Conservation (phyloP, 768 basidiomycete genomes). For the Podaxis sp. region DNA sequence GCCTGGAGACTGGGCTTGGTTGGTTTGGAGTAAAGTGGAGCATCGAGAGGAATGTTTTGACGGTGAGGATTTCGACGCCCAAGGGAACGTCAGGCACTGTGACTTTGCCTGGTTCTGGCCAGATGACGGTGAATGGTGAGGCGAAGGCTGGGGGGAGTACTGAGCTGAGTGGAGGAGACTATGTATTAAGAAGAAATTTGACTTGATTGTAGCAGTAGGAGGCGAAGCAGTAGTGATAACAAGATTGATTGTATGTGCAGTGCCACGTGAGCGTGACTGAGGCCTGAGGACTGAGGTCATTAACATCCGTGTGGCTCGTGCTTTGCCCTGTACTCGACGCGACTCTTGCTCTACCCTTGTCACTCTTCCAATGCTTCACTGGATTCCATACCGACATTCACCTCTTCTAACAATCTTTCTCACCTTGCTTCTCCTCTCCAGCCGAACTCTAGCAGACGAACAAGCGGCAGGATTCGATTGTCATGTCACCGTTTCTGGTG, state of each 20-base stretch:
- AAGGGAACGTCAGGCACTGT: constrained; percentile 11
- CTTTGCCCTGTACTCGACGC: not conserved
- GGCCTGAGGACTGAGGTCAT: constrained; percentile 6
- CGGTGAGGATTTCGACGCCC: not conserved
- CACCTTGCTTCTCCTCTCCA: constrained; percentile 18
- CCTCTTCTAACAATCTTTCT: constrained; percentile 16
- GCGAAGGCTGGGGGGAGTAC: not conserved
- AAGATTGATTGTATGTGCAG: not conserved
- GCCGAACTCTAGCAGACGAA: constrained; percentile 34
- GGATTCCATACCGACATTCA: constrained; percentile 10
- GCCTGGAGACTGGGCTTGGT: constrained; percentile 52
- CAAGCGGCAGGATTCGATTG: constrained; percentile 53
- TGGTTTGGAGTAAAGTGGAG: constrained; percentile 52
- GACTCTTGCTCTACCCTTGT: not conserved
- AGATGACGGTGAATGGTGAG: not conserved
- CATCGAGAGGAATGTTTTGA: constrained; percentile 8
- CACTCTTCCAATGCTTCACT: constrained; percentile 5
- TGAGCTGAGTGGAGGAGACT: constrained; percentile 7
- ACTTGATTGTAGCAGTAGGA: not conserved
- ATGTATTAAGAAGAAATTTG: constrained; percentile 3
- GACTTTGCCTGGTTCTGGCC: constrained; percentile 9
- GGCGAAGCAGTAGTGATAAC: not conserved
- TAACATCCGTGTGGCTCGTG: not conserved
- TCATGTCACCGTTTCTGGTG: constrained; percentile 36
- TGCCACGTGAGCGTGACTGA: constrained; percentile 12